Conservation (phyloP, 2,329 filamentous ascomycete genomes). For the Penicillium oxalicum region DNA sequence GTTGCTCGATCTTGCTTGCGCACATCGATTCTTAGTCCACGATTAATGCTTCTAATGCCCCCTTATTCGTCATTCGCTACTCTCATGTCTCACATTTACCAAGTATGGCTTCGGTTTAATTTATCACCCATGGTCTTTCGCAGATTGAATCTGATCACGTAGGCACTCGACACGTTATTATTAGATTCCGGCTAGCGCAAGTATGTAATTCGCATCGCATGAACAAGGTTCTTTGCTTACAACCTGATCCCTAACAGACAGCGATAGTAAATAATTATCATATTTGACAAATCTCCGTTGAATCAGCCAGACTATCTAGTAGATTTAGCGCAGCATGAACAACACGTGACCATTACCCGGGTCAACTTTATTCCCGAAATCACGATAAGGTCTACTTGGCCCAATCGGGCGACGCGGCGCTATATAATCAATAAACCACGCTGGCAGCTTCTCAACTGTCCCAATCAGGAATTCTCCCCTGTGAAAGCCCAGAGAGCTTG, state of each 20-base stretch:
- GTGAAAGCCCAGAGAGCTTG: not conserved
- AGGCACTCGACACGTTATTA: no score
- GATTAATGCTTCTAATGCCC: conserved; percentile 1
- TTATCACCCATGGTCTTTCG: no score
- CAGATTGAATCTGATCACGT: no score
- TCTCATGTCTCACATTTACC: not conserved
- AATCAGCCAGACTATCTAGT: not conserved
- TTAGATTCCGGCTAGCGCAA: no score
- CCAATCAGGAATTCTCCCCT: not conserved
- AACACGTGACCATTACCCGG: conserved; percentile 17
- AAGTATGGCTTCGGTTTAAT: no score
- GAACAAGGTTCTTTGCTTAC: no score
- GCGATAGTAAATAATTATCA: no score
- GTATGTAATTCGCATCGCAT: no score
- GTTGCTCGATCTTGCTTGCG: no score
- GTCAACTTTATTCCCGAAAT: conserved; percentile 17
- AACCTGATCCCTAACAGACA: no score
- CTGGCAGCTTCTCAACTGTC: not conserved
- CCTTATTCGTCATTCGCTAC: not conserved
- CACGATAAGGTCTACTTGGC: conserved; percentile 18
- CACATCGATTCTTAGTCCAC: not conserved
- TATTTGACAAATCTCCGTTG: no score
- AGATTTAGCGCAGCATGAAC: not conserved
- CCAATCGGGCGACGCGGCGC: conserved; percentile 7
- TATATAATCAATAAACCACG: not conserved